These are phyloP conservation scores for Xylariaceae sp. DNA, from an alignment of 2,329 filamentous ascomycete species.

Conservation along the genomic window DNA sequence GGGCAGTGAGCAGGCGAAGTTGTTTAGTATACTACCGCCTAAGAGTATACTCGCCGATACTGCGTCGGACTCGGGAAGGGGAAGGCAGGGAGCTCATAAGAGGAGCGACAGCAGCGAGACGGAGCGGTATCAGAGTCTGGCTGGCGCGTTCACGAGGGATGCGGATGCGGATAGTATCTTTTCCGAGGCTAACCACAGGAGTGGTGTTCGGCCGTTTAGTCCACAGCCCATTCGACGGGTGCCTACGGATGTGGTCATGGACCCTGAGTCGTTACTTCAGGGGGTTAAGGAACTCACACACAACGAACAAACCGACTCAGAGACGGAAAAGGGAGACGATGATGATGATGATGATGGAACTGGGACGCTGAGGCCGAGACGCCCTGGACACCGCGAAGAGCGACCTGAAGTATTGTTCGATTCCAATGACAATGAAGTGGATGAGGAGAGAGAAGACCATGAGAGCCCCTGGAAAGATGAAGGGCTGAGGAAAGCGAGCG, in stretches of 20 bases:
- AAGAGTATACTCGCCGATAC: conserved; percentile 61
- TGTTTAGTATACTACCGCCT: conserved; percentile 64
- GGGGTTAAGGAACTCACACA: conserved; percentile 19
- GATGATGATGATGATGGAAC: conserved; percentile 5
- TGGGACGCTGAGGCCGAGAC: conserved; percentile 2
- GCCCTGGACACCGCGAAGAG: conserved; percentile 20
- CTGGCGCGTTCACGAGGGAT: conserved; percentile 42
- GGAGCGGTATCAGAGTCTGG: conserved; percentile 57
- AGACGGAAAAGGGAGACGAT: conserved; percentile 1
- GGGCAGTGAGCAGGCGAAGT: conserved; percentile 42
- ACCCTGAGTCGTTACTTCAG: conserved; percentile 30
- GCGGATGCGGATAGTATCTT: conserved; percentile 51
- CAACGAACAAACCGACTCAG: background rate
- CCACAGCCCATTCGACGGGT: conserved; percentile 47
- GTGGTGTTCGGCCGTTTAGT: conserved; percentile 58
- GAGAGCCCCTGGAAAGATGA: conserved; percentile 17
- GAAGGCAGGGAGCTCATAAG: conserved; percentile 33
- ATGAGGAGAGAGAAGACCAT: background rate
- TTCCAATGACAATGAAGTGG: background rate
- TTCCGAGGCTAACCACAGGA: conserved; percentile 53
- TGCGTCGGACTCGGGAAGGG: conserved; percentile 35
- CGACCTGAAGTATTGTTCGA: background rate
- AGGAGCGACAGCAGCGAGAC: conserved; percentile 52
- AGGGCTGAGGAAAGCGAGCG: background rate
- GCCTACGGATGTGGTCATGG: conserved; percentile 31